phyloP scores from a whole-genome alignment of 192 early-diverging fungal genomes.

The Entomortierella lignicola region DNA sequence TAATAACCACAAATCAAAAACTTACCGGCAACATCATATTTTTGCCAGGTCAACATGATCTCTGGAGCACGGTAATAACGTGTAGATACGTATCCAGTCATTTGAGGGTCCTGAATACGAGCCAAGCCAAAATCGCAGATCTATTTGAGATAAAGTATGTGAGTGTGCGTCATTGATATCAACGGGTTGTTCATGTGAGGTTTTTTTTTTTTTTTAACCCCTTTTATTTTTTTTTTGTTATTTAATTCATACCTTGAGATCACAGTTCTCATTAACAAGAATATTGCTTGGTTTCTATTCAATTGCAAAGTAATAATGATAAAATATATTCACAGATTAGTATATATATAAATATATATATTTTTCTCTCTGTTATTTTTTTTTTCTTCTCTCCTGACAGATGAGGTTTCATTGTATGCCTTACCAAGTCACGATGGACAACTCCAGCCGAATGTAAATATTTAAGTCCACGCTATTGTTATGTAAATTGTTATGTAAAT shows the following conservation, averaged over 20 bases:
- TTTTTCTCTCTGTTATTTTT: too few species aligned
- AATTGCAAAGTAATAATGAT: background rate
- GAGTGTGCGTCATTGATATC: too few species aligned
- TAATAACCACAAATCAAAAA: too few species aligned
- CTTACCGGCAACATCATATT: slow-evolving; percentile 89
- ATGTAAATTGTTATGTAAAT: too few species aligned
- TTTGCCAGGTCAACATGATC: slow-evolving; percentile 99
- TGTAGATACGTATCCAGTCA: slow-evolving; percentile 99
- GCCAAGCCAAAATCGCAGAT: slow-evolving; percentile 98
- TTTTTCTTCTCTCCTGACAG: too few species aligned
- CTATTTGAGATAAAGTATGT: too few species aligned
- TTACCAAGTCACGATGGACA: slow-evolving; percentile 92
- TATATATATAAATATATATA: too few species aligned
- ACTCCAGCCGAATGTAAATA: slow-evolving; percentile 97
- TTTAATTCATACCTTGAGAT: slow-evolving; percentile 74
- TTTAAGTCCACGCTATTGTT: slow-evolving; percentile 81
- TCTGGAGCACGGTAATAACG: slow-evolving; percentile 99
- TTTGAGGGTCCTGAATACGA: slow-evolving; percentile 92
- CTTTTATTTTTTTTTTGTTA: too few species aligned
- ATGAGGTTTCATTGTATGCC: background rate
- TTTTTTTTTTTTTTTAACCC: too few species aligned
- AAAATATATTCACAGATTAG: background rate
- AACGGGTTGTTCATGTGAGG: too few species aligned
- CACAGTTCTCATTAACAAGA: slow-evolving; percentile 97
- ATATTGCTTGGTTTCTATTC: slow-evolving; percentile 85